Evolutionary conservation across 768 basidiomycete genomes (phyloP).

Genomic region (Gloeopeniophorella convolvens): DNA sequence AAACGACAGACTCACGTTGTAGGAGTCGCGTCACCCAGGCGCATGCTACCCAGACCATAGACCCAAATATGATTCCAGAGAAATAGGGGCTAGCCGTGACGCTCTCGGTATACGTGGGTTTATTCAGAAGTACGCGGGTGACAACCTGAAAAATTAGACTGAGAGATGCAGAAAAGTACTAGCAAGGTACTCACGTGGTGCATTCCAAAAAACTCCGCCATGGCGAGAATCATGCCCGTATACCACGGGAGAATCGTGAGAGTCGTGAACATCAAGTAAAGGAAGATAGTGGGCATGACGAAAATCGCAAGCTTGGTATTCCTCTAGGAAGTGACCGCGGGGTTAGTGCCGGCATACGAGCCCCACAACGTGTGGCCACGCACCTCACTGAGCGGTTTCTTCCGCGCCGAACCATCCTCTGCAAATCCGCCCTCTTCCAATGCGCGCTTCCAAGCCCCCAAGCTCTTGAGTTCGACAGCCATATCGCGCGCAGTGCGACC

Average conservation of each 20-base stretch:
- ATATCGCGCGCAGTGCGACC: constrained; percentile 91
- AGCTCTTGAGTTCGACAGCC: constrained; percentile 87
- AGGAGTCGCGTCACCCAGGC: constrained; percentile 78
- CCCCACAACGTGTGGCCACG: constrained; percentile 20
- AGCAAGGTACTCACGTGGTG: constrained; percentile 65
- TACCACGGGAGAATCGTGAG: constrained; percentile 85
- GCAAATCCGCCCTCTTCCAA: constrained; percentile 82
- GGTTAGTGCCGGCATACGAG: not conserved
- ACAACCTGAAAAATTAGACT: constrained; percentile 48
- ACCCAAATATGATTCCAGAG: constrained; percentile 80
- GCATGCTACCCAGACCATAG: constrained; percentile 81
- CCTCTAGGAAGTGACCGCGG: constrained; percentile 38
- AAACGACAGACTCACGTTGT: constrained; percentile 42
- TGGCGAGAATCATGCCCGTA: constrained; percentile 73
- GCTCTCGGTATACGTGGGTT: constrained; percentile 72
- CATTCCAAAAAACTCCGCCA: constrained; percentile 87
- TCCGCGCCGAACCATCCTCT: constrained; percentile 62
- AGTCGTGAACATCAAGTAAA: constrained; percentile 81
- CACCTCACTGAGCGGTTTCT: constrained; percentile 68
- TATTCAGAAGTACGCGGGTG: constrained; percentile 79
- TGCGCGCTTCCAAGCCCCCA: constrained; percentile 85
- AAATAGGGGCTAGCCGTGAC: constrained; percentile 90
- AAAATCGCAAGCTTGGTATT: constrained; percentile 82
- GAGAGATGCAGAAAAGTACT: constrained; percentile 3
- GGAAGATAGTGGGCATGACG: constrained; percentile 65